A percentile compares a stretch with the other conserved stretches of the same genome.
These are phyloP conservation scores for Brassica balearica DNA, from an alignment of 441 rosid species.

Conservation along the genomic window DNA sequence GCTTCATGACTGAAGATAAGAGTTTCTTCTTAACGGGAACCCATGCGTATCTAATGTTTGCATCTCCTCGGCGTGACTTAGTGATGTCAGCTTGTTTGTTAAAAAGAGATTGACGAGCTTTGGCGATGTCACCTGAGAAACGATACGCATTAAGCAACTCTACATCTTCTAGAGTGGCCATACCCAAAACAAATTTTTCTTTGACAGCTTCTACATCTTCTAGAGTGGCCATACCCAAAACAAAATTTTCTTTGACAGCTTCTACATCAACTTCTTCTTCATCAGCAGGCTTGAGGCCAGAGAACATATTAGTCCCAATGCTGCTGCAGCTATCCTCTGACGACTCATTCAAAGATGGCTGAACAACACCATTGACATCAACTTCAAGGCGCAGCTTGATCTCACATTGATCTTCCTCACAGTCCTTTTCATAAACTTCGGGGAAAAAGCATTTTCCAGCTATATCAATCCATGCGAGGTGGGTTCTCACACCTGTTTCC, in stretches of 20 bases:
- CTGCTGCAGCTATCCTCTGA: conserved; percentile 53
- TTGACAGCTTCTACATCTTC: conserved; percentile 49
- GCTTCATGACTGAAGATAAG: conserved; percentile 50
- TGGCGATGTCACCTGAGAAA: conserved; percentile 49
- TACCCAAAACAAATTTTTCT: conserved; percentile 60
- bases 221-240: conserved; percentile 52
- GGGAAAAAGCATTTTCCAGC: conserved; percentile 84
- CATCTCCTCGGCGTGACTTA: conserved; percentile 69
- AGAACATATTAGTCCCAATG: conserved; percentile 18
- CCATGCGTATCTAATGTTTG: conserved; percentile 87
- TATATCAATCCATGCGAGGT: conserved; percentile 94
- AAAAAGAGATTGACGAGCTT: conserved; percentile 69
- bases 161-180: conserved; percentile 44
- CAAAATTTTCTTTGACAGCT: conserved; percentile 58
- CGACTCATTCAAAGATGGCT: conserved; percentile 34
- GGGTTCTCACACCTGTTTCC: conserved; percentile 65
- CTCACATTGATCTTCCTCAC: conserved; percentile 56
- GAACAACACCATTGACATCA: conserved; percentile 60
- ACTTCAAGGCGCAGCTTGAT: conserved; percentile 85
- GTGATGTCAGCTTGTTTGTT: conserved; percentile 77
- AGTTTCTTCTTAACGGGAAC: conserved; percentile 66
- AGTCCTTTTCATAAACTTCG: conserved; percentile 50
- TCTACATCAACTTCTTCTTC: conserved; percentile 48
- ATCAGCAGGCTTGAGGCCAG: conserved; percentile 33
- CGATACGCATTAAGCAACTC: conserved; percentile 51